Conservation (phyloP, 176 grass and related monocot genomes). For the Saccharum officinarum region DNA sequence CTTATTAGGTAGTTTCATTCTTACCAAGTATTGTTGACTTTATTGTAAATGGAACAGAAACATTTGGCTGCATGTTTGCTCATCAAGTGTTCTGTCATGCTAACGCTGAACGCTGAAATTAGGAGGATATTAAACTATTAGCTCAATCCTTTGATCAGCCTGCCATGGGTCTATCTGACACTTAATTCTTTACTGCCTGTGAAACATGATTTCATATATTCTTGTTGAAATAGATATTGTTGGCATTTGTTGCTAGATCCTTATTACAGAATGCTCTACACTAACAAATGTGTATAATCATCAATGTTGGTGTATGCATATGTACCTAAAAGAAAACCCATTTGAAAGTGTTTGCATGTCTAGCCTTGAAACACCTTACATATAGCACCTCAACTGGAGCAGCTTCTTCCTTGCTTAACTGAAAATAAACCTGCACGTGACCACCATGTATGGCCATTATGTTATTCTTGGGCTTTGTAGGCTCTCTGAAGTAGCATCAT, state of each 20-base stretch:
- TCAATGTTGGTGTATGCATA: neutral
- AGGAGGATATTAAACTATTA: neutral
- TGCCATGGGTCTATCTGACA: neutral
- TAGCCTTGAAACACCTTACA: neutral
- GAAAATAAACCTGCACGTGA: neutral
- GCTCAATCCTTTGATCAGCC: neutral
- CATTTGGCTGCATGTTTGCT: neutral
- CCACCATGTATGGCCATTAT: neutral
- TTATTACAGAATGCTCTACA: neutral
- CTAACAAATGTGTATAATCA: neutral
- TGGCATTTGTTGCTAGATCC: neutral
- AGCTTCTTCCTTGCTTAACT: neutral
- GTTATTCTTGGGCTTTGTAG: neutral
- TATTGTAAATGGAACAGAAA: neutral
- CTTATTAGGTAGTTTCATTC: neutral
- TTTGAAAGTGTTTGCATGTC: neutral
- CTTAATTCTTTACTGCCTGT: neutral
- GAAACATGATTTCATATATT: neutral
- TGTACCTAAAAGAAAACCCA: neutral
- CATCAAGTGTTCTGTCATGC: neutral
- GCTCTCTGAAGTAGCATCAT: conserved; percentile 1
- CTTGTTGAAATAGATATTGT: neutral
- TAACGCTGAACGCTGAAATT: neutral
- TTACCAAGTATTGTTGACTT: neutral
- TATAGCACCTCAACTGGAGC: neutral